Percentiles rank a stretch among this genome's conserved stretches.
phyloP scores from a whole-genome alignment of 768 basidiomycete genomes.

The Udeniomyces megalosporus region DNA sequence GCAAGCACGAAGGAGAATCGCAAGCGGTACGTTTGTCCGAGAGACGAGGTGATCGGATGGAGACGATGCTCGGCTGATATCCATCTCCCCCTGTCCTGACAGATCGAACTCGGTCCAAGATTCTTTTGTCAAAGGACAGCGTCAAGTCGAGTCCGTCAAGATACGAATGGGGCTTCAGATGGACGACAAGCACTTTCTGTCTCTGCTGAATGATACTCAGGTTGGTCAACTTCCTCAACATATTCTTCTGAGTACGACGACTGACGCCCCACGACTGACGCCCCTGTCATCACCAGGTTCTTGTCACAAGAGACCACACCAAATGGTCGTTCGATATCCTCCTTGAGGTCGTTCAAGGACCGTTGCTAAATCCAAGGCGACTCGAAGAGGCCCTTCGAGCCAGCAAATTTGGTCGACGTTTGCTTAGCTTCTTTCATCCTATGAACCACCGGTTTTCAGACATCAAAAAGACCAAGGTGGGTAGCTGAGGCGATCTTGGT shows the following conservation, averaged over 20 bases:
- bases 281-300: conserved; percentile 54
- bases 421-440: conserved; percentile 90
- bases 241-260: not conserved
- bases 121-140: conserved; percentile 66
- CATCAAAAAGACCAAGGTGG: conserved; percentile 51
- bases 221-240: conserved; percentile 31
- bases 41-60: not conserved
- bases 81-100: conserved; percentile 27
- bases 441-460: conserved; percentile 71
- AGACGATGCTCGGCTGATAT: not conserved
- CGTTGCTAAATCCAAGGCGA: conserved; percentile 73
- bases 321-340: conserved; percentile 88
- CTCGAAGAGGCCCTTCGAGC: conserved; percentile 89
- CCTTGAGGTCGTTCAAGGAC: conserved; percentile 78
- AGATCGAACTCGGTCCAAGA: conserved; percentile 47
- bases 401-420: conserved; percentile 67
- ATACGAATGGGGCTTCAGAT: conserved; percentile 82
- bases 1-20: conserved; percentile 41
- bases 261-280: not conserved
- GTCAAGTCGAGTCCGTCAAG: conserved; percentile 78
- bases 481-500: not conserved
- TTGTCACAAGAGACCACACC: conserved; percentile 67
- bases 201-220: conserved; percentile 68
- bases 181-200: conserved; percentile 85
- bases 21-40: conserved; percentile 51